Base-by-base conservation (phyloP, 768 basidiomycete genomes). In the Pleurotus djamor region DNA sequence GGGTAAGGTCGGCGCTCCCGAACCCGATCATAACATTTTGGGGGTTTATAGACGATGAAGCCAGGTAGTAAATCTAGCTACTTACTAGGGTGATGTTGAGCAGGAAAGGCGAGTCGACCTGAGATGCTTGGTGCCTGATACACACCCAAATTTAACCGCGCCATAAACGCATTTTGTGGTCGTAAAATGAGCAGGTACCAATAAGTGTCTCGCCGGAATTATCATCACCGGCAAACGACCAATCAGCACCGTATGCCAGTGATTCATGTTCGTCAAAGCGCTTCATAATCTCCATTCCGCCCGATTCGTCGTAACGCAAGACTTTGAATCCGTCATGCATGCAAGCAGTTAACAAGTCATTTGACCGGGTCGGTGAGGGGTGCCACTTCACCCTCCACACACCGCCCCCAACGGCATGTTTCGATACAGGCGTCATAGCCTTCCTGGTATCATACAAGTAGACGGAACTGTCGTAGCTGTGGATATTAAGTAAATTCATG, bases 311-410 rank as follows among this genome's bases (percentile, higher is more conserved):
- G 59, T 92, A 84, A 1, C 72, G 77, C 48, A 94, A 70, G 5
- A 96, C 79, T 68, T 97, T 97, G 81, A 94, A 96, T 8, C 96
- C 96, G 62, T 94, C 94, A 68, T 96, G 96, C 97, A 98, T 99
- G 68, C 92, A 94, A 0, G 96, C 97, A n/a, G 94, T 86, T 16
- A 98, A 82, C 1, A 98, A 79, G 66, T 96, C 91, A 38, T 81
- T 66, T 62, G 80, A 82, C 48, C 94, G 82, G n/a, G 67, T 64
- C 2, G 79, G 63, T 4, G 82, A 83, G 5, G 96, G 94, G 72
- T 98, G 94, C 94, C 95, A 99, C 71, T 96, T 95, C 59, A 94
- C 87, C 14, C 97, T 83, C 97, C 97, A 99, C 9, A 86, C 91
- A 2, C 97, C 97, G 10, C 97, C 97, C 9, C 93, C 94, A 2